phyloP scores from a whole-genome alignment of 331 rosid genomes.

The Pyracantha coccinea region DNA sequence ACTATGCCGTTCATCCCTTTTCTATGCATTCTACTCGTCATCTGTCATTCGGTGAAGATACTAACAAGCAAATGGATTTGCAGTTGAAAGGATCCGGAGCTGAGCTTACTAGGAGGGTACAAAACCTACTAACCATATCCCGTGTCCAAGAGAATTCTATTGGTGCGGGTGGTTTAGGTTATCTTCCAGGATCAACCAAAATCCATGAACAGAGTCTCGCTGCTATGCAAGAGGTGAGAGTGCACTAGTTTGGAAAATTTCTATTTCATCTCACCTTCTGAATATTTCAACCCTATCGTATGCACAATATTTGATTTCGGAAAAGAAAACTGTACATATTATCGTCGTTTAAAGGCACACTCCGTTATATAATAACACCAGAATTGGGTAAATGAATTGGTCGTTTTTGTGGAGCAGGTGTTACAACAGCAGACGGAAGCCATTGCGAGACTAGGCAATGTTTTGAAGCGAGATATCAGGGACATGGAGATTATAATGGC shows the following conservation, averaged over 20 bases:
- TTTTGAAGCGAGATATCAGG: constrained; percentile 78
- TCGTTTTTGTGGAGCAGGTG: constrained; percentile 42
- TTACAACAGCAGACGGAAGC: constrained; percentile 94
- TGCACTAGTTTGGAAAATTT: background rate
- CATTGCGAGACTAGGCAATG: constrained; percentile 77
- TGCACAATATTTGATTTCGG: no score
- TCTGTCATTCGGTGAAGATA: constrained; percentile 1
- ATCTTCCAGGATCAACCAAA: constrained; percentile 85
- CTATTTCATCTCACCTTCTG: no score
- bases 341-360: no score
- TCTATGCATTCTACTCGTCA: background rate
- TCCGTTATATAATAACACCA: background rate
- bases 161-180: constrained; percentile 46
- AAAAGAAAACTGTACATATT: no score
- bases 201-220: constrained; percentile 78
- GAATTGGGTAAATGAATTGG: background rate
- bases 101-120: constrained; percentile 84
- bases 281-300: no score
- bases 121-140: constrained; percentile 59
- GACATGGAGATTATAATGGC: constrained; percentile 88
- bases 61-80: constrained; percentile 20
- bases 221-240: constrained; percentile 80
- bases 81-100: constrained; percentile 94
- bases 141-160: constrained; percentile 60
- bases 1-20: background rate